phyloP scores from a whole-genome alignment of 441 rosid species.

The Oxalis stricta region DNA sequence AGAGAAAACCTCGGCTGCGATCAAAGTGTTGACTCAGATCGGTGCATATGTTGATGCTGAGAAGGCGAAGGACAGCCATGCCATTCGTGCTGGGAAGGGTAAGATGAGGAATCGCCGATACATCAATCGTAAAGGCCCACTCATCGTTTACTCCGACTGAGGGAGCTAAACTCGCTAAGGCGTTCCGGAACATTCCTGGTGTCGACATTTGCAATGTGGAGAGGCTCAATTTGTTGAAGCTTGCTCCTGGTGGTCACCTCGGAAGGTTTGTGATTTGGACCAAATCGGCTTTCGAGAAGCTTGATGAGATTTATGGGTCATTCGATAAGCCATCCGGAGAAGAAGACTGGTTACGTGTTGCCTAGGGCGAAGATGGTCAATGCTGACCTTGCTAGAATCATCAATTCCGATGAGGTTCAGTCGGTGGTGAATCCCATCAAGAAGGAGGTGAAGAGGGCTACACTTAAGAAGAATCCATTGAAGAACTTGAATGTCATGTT shows the following conservation, averaged over 20 bases:
- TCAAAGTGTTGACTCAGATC: conserved; percentile 58
- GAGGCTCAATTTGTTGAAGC: conserved; percentile 64
- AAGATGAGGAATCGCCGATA: conserved; percentile 82
- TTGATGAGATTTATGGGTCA: conserved; percentile 68
- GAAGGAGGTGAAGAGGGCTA: conserved; percentile 59
- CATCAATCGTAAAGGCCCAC: conserved; percentile 78
- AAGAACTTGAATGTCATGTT: conserved; percentile 75
- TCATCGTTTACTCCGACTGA: conserved; percentile 69
- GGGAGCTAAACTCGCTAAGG: conserved; percentile 74
- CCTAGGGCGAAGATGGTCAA: conserved; percentile 89
- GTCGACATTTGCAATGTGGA: conserved; percentile 81
- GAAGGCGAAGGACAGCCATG: conserved; percentile 77
- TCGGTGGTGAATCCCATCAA: conserved; percentile 77
- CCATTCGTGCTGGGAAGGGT: conserved; percentile 80
- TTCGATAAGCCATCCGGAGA: conserved; percentile 73
- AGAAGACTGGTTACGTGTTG: conserved; percentile 75
- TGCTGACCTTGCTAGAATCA: conserved; percentile 84
- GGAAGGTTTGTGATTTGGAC: conserved; percentile 96
- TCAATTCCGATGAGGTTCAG: conserved; percentile 92
- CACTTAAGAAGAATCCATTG: conserved; percentile 84
- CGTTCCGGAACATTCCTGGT: conserved; percentile 81
- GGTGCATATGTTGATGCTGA: conserved; percentile 78
- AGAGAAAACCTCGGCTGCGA: conserved; percentile 75
- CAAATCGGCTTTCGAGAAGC: conserved; percentile 78
- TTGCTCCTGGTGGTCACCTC: conserved; percentile 94